Evolutionary conservation across 768 basidiomycete genomes (phyloP), one percentile per base, ranked within the genome.

Genomic region (Sporobolomyces phaffii): DNA sequence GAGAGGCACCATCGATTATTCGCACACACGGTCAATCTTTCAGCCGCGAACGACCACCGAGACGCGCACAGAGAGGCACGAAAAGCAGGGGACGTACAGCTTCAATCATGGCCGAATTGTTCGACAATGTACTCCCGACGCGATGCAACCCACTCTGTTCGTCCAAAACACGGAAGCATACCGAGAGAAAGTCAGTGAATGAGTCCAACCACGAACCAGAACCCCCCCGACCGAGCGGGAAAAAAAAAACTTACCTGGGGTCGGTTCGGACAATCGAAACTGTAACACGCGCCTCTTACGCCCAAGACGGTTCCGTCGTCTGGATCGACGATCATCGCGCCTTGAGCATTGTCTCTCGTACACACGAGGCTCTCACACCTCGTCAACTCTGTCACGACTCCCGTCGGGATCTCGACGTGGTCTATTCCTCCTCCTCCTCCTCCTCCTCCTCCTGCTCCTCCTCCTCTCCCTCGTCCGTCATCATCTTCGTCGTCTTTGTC

Each of bases 321-420:
- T 22, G 31, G 43, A 31, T 20, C 41, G 15, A 36, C 10, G 6
- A 2, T 29, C 33, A 8, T 5, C 53, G 38, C 38, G 20, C 53
- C 40, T 24, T 52, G 43, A 18, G 41, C 64, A 26, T 36, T 60
- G n/a, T 58, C 24, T 49, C 36, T 15, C 13, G 24, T 45, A 26
- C 70, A 67, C 10, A 64, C 43, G 1, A 90, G 86, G 1, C 88
- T 85, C 78, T 94, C 97, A 77, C 96, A 99, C 72, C 85, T 83
- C 8, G 93, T 94, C 65, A 96, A 80, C 78, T 87, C 84, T 2
- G 91, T 94, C 72, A 92, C 83, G 7, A 99, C 88, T 3, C 89
- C 91, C 0, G 90, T 93, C 2, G 91, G 91, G 14, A 93, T 77
- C 82, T 91, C 78, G 73, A 84, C 85, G 24, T 24, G 26, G 31